Percentiles rank a stretch among this genome's conserved stretches.
phyloP scores from a whole-genome alignment of 2,329 filamentous ascomycete species.

The Curvularia verruculosa region DNA sequence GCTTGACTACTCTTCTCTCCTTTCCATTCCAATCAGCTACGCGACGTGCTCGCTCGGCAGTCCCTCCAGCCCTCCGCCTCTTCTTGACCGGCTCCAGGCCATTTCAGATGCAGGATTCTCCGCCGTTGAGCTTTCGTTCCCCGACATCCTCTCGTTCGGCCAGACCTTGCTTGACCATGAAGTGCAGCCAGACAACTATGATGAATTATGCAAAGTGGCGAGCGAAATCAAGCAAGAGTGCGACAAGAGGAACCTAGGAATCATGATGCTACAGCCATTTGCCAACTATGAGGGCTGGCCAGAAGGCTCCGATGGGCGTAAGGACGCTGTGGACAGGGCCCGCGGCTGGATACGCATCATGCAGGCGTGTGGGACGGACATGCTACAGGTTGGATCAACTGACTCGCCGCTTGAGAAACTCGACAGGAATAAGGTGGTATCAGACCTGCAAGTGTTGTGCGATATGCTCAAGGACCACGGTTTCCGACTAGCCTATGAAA shows the following conservation, averaged over 20 bases:
- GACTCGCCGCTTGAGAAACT: conserved; percentile 65
- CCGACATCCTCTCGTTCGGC: conserved; percentile 71
- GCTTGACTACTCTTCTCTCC: conserved; percentile 44
- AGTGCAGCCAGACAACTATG: conserved; percentile 65
- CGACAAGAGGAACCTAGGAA: conserved; percentile 60
- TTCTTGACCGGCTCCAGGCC: conserved; percentile 66
- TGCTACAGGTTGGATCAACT: conserved; percentile 70
- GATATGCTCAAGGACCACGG: conserved; percentile 61
- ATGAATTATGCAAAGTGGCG: conserved; percentile 62
- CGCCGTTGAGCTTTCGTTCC: conserved; percentile 76
- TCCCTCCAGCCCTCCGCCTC: conserved; percentile 51
- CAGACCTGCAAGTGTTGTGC: conserved; percentile 65
- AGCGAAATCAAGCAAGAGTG: conserved; percentile 62
- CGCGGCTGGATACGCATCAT: conserved; percentile 74
- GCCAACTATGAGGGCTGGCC: conserved; percentile 79
- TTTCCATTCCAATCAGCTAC: conserved; percentile 58
- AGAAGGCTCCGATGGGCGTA: conserved; percentile 61
- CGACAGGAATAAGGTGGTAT: conserved; percentile 59
- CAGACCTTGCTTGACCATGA: conserved; percentile 57
- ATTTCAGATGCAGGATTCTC: conserved; percentile 70
- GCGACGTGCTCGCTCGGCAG: conserved; percentile 63
- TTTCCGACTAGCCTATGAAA: conserved; percentile 74
- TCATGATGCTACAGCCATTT: conserved; percentile 78
- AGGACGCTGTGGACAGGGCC: conserved; percentile 67
- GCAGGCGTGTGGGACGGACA: conserved; percentile 70